A percentile compares a stretch with the other conserved stretches of the same genome.
phyloP scores from a whole-genome alignment of 176 grass and related monocot species.

The Avena sativa region DNA sequence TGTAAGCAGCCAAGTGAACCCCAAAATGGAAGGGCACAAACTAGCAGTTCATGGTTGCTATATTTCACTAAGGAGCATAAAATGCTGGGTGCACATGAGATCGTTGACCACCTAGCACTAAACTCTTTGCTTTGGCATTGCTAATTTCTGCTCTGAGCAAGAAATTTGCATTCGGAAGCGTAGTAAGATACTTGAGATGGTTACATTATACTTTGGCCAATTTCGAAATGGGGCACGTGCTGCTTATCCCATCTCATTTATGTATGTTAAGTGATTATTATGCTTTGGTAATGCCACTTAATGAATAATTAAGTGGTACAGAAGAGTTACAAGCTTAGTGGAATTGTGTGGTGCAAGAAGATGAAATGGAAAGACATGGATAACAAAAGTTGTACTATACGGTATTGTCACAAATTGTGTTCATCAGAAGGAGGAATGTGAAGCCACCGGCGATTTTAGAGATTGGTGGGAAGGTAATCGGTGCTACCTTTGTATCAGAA shows the following conservation, averaged over 20 bases:
- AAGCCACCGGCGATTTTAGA: background rate
- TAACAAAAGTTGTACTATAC: no score
- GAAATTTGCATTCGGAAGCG: background rate
- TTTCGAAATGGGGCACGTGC: background rate
- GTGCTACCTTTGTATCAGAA: conserved; percentile 56
- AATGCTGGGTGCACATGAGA: background rate
- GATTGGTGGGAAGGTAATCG: background rate
- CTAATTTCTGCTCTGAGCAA: background rate
- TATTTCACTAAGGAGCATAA: background rate
- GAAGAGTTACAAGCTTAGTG: background rate
- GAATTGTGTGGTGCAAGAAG: conserved; percentile 10
- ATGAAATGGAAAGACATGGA: background rate
- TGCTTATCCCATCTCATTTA: background rate
- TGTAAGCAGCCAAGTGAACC: conserved; percentile 9
- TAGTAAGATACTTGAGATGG: background rate
- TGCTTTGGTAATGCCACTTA: background rate
- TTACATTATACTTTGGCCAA: background rate
- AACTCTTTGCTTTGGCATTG: background rate
- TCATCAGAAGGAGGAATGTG: conserved; percentile 10
- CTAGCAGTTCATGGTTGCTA: conserved; percentile 3
- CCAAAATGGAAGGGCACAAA: background rate
- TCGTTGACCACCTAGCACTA: background rate
- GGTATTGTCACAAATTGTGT: background rate
- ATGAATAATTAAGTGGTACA: background rate
- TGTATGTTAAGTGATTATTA: background rate